A percentile compares a stretch with the other conserved stretches of the same genome.
Evolutionary conservation across 139 green algal species (phyloP).

Genomic region (Ulvella scutata): DNA sequence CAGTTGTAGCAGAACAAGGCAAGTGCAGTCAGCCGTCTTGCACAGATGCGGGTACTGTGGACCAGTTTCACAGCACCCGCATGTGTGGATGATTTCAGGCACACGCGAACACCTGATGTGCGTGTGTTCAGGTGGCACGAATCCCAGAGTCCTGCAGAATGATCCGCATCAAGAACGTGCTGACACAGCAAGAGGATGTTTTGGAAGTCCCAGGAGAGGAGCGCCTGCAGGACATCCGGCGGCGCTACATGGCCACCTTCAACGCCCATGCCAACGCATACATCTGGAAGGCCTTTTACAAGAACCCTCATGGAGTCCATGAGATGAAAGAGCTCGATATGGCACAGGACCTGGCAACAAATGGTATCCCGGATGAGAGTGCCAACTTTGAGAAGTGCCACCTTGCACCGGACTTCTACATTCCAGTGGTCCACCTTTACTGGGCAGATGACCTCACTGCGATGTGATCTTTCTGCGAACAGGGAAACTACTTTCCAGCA

Average conservation of each 20-base stretch:
- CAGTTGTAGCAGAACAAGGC: neutral
- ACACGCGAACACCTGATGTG: neutral
- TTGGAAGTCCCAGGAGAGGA: slow-evolving; percentile 61
- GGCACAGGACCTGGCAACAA: slow-evolving; percentile 38
- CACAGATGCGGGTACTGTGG: no score
- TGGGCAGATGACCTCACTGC: slow-evolving; percentile 65
- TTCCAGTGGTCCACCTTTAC: slow-evolving; percentile 60
- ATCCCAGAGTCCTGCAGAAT: slow-evolving; percentile 25
- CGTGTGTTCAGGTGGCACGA: slow-evolving; percentile 24
- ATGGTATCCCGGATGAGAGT: slow-evolving; percentile 41
- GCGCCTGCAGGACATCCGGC: slow-evolving; percentile 47
- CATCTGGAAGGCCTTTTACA: slow-evolving; percentile 43
- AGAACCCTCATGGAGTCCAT: slow-evolving; percentile 1
- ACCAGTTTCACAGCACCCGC: no score
- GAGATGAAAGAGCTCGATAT: slow-evolving; percentile 45
- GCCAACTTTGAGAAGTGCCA: slow-evolving; percentile 32
- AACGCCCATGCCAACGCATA: slow-evolving; percentile 62
- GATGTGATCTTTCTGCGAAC: no score
- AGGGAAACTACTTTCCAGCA: no score
- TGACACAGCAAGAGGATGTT: slow-evolving; percentile 57
- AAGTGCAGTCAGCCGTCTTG: neutral
- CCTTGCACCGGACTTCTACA: slow-evolving; percentile 32
- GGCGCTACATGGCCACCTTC: slow-evolving; percentile 47
- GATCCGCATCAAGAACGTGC: slow-evolving; percentile 71
- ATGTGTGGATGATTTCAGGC: neutral